A percentile compares a stretch with the other conserved stretches of the same genome.
phyloP scores from a whole-genome alignment of 164 flowering plant genomes.

The Macadamia integrifolia region DNA sequence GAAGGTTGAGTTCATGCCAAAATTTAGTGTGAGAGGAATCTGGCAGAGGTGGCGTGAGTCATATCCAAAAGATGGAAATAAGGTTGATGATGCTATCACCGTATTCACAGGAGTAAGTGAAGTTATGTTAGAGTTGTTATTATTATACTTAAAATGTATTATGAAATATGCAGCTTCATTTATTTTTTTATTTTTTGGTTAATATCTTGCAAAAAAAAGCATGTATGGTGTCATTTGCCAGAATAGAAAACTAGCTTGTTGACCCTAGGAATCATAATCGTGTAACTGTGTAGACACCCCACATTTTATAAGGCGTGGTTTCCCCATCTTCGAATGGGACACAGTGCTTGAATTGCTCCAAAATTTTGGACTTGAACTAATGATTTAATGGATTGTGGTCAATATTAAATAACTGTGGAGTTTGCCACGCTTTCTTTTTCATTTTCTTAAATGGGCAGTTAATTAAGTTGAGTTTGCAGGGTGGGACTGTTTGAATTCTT shows the following conservation, averaged over 20 bases:
- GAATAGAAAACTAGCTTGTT: neutral
- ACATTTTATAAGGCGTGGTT: too few relatives aligned
- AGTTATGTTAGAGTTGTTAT: neutral
- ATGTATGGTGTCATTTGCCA: neutral
- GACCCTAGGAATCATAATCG: too few relatives aligned
- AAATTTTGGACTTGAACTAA: too few relatives aligned
- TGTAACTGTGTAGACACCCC: too few relatives aligned
- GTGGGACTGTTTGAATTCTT: too few relatives aligned
- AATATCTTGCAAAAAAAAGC: neutral
- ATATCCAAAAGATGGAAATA: slow-evolving; percentile 61
- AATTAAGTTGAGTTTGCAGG: too few relatives aligned
- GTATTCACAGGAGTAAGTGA: slow-evolving; percentile 94
- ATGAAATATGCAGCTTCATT: neutral
- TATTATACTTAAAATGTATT: neutral
- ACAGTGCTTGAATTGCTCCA: too few relatives aligned
- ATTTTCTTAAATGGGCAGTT: too few relatives aligned
- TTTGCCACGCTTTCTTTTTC: too few relatives aligned
- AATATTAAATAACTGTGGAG: too few relatives aligned
- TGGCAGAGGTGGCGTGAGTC: slow-evolving; percentile 99
- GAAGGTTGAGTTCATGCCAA: slow-evolving; percentile 97
- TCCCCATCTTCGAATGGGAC: too few relatives aligned
- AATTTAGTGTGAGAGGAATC: slow-evolving; percentile 95
- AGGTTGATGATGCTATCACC: slow-evolving; percentile 61
- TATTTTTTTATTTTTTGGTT: neutral
- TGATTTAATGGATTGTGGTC: too few relatives aligned